Evolutionary conservation across 148 eudicot species (phyloP), one percentile per base, ranked within the genome.

Genomic region (Chenopodium formosanum): DNA sequence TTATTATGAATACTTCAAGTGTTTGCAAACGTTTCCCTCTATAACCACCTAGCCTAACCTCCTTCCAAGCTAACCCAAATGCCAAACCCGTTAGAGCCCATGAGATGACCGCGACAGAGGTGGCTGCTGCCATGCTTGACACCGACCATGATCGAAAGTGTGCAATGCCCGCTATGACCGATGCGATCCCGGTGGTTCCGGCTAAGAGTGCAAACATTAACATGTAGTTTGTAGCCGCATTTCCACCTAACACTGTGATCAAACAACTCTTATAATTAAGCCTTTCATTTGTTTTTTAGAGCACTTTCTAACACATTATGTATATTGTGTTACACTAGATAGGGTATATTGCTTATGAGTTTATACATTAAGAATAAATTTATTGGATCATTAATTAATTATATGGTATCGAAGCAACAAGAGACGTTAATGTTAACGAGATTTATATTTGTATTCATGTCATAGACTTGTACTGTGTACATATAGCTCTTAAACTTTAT

Each of bases 1-100:
- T 85, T 2, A 87, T 77, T 19, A 91, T 82, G 44, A 91, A 84
- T 9, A 90, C 82, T 81, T 89, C 91, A 76, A 92, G 74, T 13
- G 94, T 94, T 89, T 88, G 92, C 86, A 94, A 76, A 64, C 93
- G 88, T 80, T 91, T 94, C n/a, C 96, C 93, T 86, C 92, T 84
- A 63, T 80, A 89, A 34, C 98, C 98, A 46, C 94, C 98, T 73
- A 91, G 34, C 48, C 64, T 82, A 76, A 94, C 88, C 90, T 94
- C 94, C 89, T 94, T 94, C 92, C 93, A 94, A 3, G 91, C 94
- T 44, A 94, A 84, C 89, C 97, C 97, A 67, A 90, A 90, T 62
- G 97, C 90, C 53, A 91, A 83, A 50, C 83, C 89, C 29, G 86
- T 89, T 0, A 90, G 7, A 11, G 93, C 90, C 93, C 91, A 90